These are phyloP conservation scores for Trametes hirsuta DNA, from an alignment of 1,284 basidiomycete species.

Conservation along the genomic window DNA sequence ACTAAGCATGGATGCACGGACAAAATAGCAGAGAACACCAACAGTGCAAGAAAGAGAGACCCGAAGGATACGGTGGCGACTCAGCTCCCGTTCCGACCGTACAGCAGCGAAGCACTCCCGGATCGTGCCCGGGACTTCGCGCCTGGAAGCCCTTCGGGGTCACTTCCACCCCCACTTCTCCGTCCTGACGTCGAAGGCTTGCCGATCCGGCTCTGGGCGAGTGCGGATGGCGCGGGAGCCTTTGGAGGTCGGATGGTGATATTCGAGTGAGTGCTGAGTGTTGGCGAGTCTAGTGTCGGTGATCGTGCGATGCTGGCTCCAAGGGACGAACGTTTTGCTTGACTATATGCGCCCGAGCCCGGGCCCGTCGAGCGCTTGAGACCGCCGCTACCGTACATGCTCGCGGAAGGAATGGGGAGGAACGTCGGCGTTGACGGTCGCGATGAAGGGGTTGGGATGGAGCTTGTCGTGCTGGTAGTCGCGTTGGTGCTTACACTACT, in stretches of 20 bases:
- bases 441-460: constrained; percentile 68
- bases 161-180: constrained; percentile 47
- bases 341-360: constrained; percentile 43
- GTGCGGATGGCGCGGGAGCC: constrained; percentile 44
- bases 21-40: neutral
- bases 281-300: constrained; percentile 28
- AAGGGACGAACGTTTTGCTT: constrained; percentile 61
- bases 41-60: constrained; percentile 2
- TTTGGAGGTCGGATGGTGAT: constrained; percentile 53
- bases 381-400: constrained; percentile 47
- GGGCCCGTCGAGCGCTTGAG: constrained; percentile 64
- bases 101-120: constrained; percentile 25
- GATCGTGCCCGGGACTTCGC: constrained; percentile 28
- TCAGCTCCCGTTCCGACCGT: constrained; percentile 20
- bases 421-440: constrained; percentile 77
- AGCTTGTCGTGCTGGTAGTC: constrained; percentile 46
- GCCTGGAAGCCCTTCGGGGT: constrained; percentile 21
- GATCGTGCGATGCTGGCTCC: constrained; percentile 37
- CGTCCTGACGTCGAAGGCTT: constrained; percentile 49
- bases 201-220: constrained; percentile 68
- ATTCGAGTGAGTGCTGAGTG: constrained; percentile 44
- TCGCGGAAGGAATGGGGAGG: constrained; percentile 62
- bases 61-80: neutral
- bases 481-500: constrained; percentile 57
- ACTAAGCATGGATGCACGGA: neutral